Evolutionary conservation across 2,329 filamentous ascomycete species (phyloP), one percentile per base, ranked within the genome.

Genomic region (Clarireedia sp.): DNA sequence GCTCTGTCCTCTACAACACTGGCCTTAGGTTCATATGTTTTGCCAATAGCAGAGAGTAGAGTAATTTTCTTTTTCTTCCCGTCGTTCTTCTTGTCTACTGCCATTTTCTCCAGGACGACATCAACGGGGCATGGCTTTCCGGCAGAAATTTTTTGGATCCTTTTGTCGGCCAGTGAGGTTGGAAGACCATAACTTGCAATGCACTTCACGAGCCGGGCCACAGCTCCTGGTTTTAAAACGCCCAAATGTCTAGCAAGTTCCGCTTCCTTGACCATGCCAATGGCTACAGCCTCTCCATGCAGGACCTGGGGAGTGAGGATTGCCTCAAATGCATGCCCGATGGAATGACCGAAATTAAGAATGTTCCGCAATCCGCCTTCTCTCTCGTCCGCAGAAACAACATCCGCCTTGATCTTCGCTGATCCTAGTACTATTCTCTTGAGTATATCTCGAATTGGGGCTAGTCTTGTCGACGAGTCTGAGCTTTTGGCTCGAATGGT

Each of bases 221-320:
- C 91, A 33, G 92, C 94, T 54, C 87, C 88, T 5, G 89, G 89
- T 50, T 86, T 85, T 29, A 99, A 75, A 17, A 95, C 79, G 41
- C 94, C 94, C 1, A 99, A 78, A 70, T 91, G 89, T 55, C 94
- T 86, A 23, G 94, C 89, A 54, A 99, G 76, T 70, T 97, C 94
- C 10, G 92, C 94, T 72, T 99, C 94, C 70, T 95, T 96, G 57
- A 97, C 89, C 94, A 99, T 99, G 24, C 94, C 94, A 63, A 99
- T 95, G 21, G 94, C 90, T 10, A 99, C 92, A 60, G 89, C 90
- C 70, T 99, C 94, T 58, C 94, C 94, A 67, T 99, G 94, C 6
- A 99, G 81, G 38, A 99, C 84, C 71, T 99, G 92, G 0, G 94
- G 94, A 0, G 95, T 95, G 43, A 97, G 78, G 46, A 99, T 90